A percentile compares a stretch with the other conserved stretches of the same genome.
Evolutionary conservation across 2,329 filamentous ascomycete species (phyloP).

Genomic region (Coleophoma crateriformis): DNA sequence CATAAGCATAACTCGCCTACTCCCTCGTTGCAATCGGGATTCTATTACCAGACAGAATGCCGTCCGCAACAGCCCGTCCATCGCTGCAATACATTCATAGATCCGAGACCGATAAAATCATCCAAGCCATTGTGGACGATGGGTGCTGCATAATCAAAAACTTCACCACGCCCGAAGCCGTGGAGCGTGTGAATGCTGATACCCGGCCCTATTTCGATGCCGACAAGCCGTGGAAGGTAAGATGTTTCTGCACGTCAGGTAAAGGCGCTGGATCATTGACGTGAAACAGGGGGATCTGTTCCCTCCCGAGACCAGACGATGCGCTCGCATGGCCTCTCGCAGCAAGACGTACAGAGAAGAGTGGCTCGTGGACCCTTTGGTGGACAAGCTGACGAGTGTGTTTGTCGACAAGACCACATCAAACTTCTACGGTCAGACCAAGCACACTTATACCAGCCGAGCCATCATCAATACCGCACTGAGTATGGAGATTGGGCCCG

Average conservation of each 20-base stretch:
- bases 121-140: conserved; percentile 9
- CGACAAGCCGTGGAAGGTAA: conserved; percentile 20
- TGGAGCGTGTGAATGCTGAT: conserved; percentile 10
- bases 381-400: conserved; percentile 10
- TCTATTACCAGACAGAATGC: neutral
- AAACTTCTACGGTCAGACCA: conserved; percentile 22
- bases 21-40: too few species aligned
- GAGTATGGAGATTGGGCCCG: conserved; percentile 16
- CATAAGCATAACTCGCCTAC: too few species aligned
- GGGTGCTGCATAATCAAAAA: conserved; percentile 11
- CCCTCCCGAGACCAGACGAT: conserved; percentile 18
- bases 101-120: conserved; percentile 7
- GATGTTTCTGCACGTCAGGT: neutral
- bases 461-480: conserved; percentile 19
- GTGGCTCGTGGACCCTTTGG: conserved; percentile 13
- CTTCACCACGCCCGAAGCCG: conserved; percentile 8
- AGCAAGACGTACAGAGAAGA: conserved; percentile 11
- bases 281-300: conserved; percentile 8
- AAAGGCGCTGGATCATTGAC: neutral
- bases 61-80: conserved; percentile 2
- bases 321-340: conserved; percentile 12
- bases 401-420: conserved; percentile 23
- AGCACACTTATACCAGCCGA: conserved; percentile 22
- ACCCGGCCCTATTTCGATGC: conserved; percentile 14
- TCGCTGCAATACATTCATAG: conserved; percentile 5